Evolutionary conservation across 2,329 filamentous ascomycete species (phyloP).

Genomic region (Cytospora chrysosperma): DNA sequence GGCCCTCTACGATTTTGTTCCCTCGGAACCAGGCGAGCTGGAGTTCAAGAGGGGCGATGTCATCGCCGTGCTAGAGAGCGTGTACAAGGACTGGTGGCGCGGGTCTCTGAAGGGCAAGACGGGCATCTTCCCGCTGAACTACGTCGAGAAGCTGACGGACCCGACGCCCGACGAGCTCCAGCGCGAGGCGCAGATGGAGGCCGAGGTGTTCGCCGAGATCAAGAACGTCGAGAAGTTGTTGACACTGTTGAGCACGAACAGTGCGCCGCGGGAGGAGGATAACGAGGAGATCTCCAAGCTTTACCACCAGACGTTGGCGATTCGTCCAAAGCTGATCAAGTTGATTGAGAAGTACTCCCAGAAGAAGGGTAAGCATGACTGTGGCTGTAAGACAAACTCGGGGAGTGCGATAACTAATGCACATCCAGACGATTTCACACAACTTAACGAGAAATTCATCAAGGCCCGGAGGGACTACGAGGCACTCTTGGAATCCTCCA

Average conservation of each 20-base stretch:
- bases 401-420: conserved; percentile 4
- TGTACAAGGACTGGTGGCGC: conserved; percentile 99
- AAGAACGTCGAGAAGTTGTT: conserved; percentile 70
- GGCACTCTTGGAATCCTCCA: conserved; percentile 89
- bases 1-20: conserved; percentile 91
- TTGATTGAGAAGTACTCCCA: conserved; percentile 98
- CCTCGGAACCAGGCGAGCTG: conserved; percentile 89
- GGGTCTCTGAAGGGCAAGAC: conserved; percentile 91
- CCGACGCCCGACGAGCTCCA: conserved; percentile 93
- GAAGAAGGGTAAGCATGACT: conserved; percentile 77
- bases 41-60: conserved; percentile 97
- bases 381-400: background rate
- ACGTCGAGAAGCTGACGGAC: conserved; percentile 95
- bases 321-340: conserved; percentile 95
- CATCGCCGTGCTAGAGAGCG: conserved; percentile 94
- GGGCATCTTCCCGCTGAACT: conserved; percentile 97
- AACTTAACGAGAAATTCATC: conserved; percentile 99
- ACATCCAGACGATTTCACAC: conserved; percentile 87
- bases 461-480: conserved; percentile 97
- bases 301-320: conserved; percentile 92
- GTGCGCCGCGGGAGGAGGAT: conserved; percentile 78
- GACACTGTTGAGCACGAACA: conserved; percentile 84
- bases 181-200: conserved; percentile 93
- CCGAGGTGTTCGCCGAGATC: conserved; percentile 64
- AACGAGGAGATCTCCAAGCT: conserved; percentile 95